These are phyloP conservation scores for Apiospora phragmitis DNA, from an alignment of 2,329 filamentous ascomycete genomes.

Conservation along the genomic window DNA sequence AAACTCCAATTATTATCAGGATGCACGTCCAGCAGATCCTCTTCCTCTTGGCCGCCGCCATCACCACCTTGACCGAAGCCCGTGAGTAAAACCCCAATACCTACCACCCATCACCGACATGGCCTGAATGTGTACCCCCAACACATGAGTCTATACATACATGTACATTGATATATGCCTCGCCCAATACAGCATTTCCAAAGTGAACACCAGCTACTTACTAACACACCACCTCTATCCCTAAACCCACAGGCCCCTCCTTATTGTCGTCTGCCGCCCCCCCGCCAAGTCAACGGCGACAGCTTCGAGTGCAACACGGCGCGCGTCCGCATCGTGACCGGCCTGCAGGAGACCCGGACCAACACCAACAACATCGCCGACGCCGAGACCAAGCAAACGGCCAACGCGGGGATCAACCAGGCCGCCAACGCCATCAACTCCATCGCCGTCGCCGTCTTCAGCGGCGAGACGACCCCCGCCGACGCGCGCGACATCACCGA, in stretches of 20 bases:
- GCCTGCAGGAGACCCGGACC: background rate
- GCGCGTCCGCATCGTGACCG: background rate
- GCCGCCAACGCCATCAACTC: constrained; percentile 9
- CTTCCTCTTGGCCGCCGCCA: constrained; percentile 4
- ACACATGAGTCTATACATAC: no score
- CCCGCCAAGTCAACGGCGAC: background rate
- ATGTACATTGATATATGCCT: background rate
- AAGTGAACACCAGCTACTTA: background rate
- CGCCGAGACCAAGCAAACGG: background rate
- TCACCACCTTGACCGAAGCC: background rate
- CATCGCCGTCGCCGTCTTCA: background rate
- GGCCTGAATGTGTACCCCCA: background rate
- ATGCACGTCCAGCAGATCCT: constrained; percentile 8
- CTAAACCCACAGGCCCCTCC: background rate
- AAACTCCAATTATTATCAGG: background rate
- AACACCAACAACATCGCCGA: background rate
- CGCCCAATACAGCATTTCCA: background rate
- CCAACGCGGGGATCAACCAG: background rate
- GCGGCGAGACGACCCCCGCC: background rate
- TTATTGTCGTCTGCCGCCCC: no score
- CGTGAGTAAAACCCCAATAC: background rate
- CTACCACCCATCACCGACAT: background rate
- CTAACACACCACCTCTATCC: background rate
- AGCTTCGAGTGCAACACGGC: constrained; percentile 5
- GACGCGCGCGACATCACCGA: background rate